Conservation (phyloP, 352 stramenopile species). For the Thalassiosira livingstoniorum region DNA sequence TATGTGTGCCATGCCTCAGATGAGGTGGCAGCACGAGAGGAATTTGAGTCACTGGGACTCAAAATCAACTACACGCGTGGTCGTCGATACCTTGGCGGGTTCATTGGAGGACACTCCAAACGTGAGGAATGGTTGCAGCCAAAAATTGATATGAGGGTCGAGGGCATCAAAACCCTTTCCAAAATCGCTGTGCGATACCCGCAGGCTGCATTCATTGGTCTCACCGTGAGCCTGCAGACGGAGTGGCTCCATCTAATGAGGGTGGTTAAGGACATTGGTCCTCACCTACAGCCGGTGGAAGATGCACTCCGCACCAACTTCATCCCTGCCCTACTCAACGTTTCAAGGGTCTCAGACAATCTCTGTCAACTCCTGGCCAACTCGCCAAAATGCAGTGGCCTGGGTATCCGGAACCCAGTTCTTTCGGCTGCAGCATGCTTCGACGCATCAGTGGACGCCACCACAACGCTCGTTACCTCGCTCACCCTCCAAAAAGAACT, state of each 20-base stretch:
- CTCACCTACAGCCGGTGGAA: constrained; percentile 41
- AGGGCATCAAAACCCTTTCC: neutral
- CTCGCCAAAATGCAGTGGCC: constrained; percentile 13
- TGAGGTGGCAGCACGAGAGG: constrained; percentile 6
- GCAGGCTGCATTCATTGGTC: constrained; percentile 53
- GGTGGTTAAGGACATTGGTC: constrained; percentile 16
- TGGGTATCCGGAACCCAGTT: constrained; percentile 44
- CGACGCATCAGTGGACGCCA: constrained; percentile 4
- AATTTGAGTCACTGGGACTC: constrained; percentile 8
- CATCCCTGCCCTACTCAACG: constrained; percentile 17
- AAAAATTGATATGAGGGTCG: constrained; percentile 24
- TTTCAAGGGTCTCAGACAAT: constrained; percentile 4
- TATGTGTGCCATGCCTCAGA: constrained; percentile 12
- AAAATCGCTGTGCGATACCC: constrained; percentile 26
- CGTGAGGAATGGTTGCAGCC: constrained; percentile 22
- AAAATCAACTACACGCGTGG: constrained; percentile 28
- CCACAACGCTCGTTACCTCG: neutral
- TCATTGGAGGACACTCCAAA: constrained; percentile 11
- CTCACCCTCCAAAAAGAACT: neutral
- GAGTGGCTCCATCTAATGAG: constrained; percentile 56
- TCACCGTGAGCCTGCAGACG: constrained; percentile 44
- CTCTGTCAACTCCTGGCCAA: constrained; percentile 18
- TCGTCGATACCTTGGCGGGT: constrained; percentile 33
- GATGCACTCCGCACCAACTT: constrained; percentile 25
- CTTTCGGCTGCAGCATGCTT: neutral